Evolutionary conservation across 352 stramenopile genomes (phyloP).

Genomic region (Pythium brachiatum): DNA sequence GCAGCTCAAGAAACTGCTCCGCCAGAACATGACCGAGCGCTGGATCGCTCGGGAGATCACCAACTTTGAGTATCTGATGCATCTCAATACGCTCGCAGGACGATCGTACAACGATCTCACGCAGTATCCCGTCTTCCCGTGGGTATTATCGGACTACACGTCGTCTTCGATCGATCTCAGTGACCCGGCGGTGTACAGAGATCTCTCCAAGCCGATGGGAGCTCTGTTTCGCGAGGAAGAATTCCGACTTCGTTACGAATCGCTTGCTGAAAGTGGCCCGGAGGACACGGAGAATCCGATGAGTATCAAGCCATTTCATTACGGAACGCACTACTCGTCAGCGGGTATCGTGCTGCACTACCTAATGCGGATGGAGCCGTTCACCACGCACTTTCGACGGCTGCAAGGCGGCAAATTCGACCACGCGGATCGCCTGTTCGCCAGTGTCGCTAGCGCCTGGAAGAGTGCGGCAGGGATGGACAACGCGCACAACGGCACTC

Average conservation of each 20-base stretch:
- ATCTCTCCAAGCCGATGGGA: conserved; percentile 97
- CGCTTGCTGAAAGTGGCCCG: conserved; percentile 36
- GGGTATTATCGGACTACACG: conserved; percentile 96
- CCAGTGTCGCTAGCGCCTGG: conserved; percentile 91
- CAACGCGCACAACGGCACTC: conserved; percentile 72
- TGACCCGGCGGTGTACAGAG: conserved; percentile 91
- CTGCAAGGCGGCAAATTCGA: conserved; percentile 98
- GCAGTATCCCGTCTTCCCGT: conserved; percentile 99
- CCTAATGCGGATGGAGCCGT: conserved; percentile 96
- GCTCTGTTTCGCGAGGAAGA: conserved; percentile 91
- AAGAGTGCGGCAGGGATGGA: conserved; percentile 71
- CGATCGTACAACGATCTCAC: conserved; percentile 97
- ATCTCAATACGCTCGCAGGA: conserved; percentile 95
- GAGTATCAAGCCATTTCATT: conserved; percentile 86
- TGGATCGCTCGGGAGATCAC: conserved; percentile 71
- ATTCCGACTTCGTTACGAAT: conserved; percentile 69
- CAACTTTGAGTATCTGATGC: conserved; percentile 96
- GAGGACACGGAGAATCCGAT: conserved; percentile 40
- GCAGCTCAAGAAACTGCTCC: conserved; percentile 60
- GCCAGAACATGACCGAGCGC: conserved; percentile 76
- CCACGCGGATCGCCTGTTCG: conserved; percentile 97
- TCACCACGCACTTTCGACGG: conserved; percentile 91
- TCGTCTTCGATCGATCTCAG: conserved; percentile 91
- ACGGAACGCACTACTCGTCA: conserved; percentile 93
- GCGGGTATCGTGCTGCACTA: conserved; percentile 97